Base-by-base conservation (phyloP, 352 stramenopile genomes). In the Globisporangium solare region DNA sequence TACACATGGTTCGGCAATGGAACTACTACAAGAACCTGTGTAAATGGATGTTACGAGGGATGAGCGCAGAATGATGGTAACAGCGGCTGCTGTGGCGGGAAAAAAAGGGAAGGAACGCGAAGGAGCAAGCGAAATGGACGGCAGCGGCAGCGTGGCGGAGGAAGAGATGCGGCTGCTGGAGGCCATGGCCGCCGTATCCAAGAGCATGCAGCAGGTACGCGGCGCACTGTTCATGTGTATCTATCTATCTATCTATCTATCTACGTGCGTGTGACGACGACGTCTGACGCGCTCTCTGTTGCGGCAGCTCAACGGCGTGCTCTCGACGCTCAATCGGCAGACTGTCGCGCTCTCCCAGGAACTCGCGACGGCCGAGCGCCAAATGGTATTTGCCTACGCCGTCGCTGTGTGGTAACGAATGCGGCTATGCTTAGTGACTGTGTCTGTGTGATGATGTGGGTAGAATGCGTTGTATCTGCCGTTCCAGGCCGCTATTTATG, bases 401-500 rank as follows among this genome's bases (percentile, higher is more conserved):
- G 2, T 35, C 27, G 27, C 27, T 35, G 10, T 42, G 10, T 40
- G 27, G 10, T 35, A 6, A 35, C 10, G 27, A 35, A 6, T 35
- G 27, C 10, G 27, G 27, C 27, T 35, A 1, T 11, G 18, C 17
- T 5, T 51, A 37, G 10, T 51, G n/a, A 40, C 45, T 51, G 31
- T 35, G 1, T 15, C 45, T 51, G 31, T 35, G 1, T 15, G 13
- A n/a, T 6, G 39, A 18, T 35, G 27, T 35, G 27, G 24, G 51
- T 43, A 83, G 73, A 83, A 80, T 43, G 71, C 73, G 11, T 40
- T 83, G 58, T 83, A 80, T 27, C 27, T 83, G 53, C 73, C 73
- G 3, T 83, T 83, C 51, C 73, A 83, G 60, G 68, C 73, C 6
- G 68, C 71, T 51, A 80, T 83, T 68, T 83, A 83, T 65, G 66